Evolutionary conservation across 2,329 filamentous ascomycete genomes (phyloP).

Genomic region (Blastomyces emzantsi): DNA sequence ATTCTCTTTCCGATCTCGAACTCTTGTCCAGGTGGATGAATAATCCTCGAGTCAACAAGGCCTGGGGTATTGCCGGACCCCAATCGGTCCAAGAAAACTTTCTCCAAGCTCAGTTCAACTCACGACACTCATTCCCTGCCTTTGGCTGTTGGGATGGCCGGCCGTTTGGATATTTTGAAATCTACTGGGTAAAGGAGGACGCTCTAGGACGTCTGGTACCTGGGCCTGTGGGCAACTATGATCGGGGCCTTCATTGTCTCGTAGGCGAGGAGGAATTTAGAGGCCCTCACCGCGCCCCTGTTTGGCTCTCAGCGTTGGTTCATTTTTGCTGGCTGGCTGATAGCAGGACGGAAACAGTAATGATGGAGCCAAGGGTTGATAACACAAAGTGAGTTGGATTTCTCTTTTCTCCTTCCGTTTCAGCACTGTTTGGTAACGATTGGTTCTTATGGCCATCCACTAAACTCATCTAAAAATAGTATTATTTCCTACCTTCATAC

Average conservation of each 20-base stretch:
- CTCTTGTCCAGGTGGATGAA: conserved; percentile 85
- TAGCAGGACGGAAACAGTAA: conserved; percentile 68
- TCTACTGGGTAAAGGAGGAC: conserved; percentile 98
- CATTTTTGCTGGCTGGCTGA: conserved; percentile 77
- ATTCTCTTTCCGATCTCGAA: conserved; percentile 51
- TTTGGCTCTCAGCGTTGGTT: conserved; percentile 79
- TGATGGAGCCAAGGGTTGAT: conserved; percentile 84
- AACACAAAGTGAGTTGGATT: conserved; percentile 63
- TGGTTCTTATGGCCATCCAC: neutral
- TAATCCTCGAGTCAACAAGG: conserved; percentile 68
- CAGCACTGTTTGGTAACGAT: neutral
- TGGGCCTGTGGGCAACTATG: conserved; percentile 63
- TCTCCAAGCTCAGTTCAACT: conserved; percentile 55
- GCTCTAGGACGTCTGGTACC: conserved; percentile 59
- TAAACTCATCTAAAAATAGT: conserved; percentile 34
- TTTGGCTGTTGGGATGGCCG: conserved; percentile 92
- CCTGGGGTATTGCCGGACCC: conserved; percentile 64
- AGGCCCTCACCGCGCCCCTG: conserved; percentile 62
- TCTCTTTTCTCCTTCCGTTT: neutral
- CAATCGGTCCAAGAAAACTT: conserved; percentile 55
- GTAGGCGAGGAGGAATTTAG: conserved; percentile 89
- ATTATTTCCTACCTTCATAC: conserved; percentile 61
- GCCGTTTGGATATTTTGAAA: conserved; percentile 93
- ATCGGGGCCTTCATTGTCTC: conserved; percentile 79
- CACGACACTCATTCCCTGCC: conserved; percentile 72